Conservation (phyloP, 108 stramenopile genomes). For the Cyclotella kingstonii region DNA sequence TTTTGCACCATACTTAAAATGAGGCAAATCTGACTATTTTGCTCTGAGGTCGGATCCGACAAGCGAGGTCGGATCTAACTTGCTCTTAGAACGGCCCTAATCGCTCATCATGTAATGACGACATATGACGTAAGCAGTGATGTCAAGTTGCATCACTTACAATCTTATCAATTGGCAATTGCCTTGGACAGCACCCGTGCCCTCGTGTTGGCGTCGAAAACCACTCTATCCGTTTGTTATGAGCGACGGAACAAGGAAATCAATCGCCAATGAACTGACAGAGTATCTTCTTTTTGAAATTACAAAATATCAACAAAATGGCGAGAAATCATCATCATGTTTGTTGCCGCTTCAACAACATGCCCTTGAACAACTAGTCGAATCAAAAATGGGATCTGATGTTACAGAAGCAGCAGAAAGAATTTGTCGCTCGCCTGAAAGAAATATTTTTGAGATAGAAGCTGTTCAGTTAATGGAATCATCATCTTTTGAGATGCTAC, state of each 20-base stretch:
- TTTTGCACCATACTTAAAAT: no score
- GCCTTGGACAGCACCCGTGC: no score
- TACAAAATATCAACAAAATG: background rate
- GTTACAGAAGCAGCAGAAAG: slow-evolving; percentile 5
- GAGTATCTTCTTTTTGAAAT: slow-evolving; percentile 13
- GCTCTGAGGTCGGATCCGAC: no score
- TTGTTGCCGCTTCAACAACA: background rate
- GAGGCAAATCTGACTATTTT: no score
- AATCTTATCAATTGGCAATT: no score
- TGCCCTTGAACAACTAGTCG: slow-evolving; percentile 31
- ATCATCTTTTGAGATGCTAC: slow-evolving; percentile 11
- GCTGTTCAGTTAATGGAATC: slow-evolving; percentile 4
- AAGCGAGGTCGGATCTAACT: no score
- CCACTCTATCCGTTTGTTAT: no score
- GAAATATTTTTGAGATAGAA: background rate
- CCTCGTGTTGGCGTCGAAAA: no score
- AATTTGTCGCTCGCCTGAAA: background rate
- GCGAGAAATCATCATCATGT: background rate
- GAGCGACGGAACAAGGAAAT: background rate
- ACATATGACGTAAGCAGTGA: no score
- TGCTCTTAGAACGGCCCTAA: no score
- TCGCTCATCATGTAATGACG: no score
- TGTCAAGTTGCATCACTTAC: no score
- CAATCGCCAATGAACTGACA: slow-evolving; percentile 1
- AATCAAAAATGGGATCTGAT: slow-evolving; percentile 21